A percentile compares a stretch with the other conserved stretches of the same genome.
phyloP scores from a whole-genome alignment of 2,329 filamentous ascomycete genomes.

The Stylonectria norvegica region DNA sequence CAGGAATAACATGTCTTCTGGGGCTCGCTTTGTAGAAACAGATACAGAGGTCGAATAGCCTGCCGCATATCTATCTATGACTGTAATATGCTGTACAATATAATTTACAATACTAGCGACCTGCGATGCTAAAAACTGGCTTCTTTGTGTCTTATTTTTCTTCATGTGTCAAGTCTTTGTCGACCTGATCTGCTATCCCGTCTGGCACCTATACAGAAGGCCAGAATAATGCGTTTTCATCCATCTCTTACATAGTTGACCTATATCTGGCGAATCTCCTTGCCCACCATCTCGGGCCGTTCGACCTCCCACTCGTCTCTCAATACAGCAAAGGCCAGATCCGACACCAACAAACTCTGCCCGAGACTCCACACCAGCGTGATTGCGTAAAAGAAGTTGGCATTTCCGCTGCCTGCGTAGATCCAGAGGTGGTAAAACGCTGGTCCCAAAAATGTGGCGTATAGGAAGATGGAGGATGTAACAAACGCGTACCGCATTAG shows the following conservation, averaged over 20 bases:
- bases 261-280: constrained; percentile 81
- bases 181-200: too few species aligned
- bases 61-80: constrained; percentile 1
- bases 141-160: too few species aligned
- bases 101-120: too few species aligned
- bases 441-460: constrained; percentile 83
- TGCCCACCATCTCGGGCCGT: constrained; percentile 82
- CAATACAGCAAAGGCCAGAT: constrained; percentile 82
- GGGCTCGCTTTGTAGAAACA: constrained; percentile 32
- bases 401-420: constrained; percentile 94
- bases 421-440: constrained; percentile 98
- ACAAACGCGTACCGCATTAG: constrained; percentile 93
- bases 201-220: too few species aligned
- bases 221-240: background rate
- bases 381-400: constrained; percentile 99
- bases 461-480: constrained; percentile 76
- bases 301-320: constrained; percentile 94
- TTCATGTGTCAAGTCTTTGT: too few species aligned
- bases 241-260: constrained; percentile 6
- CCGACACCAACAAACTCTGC: constrained; percentile 79
- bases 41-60: constrained; percentile 36
- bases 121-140: too few species aligned
- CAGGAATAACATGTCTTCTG: constrained; percentile 3
- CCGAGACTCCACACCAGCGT: constrained; percentile 97
- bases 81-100: constrained; percentile 20